Base-by-base conservation (phyloP, 139 green algal species). In the Chlamydomonas incerta region DNA sequence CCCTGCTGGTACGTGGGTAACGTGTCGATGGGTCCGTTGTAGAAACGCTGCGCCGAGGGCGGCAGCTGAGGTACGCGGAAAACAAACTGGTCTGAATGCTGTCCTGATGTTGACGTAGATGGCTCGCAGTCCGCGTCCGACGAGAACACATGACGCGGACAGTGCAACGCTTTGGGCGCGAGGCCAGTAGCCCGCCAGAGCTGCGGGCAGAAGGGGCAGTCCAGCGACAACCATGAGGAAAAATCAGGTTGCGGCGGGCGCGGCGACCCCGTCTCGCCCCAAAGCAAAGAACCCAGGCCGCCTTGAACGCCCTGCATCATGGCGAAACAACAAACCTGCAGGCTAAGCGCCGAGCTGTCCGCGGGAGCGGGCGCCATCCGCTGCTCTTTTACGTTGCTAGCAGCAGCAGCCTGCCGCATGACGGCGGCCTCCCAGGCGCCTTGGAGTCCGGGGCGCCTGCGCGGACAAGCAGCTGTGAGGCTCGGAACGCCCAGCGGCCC, bases 91-190 rank as follows among this genome's bases (percentile, higher is more conserved):
- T 82, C 74, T 13, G 52, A 31, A n/a, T n/a, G 24, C 8, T 31
- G 41, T 29, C 63, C 28, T 21, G 41, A 65, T 18, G 34, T 65
- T 41, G 77, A 83, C 3, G 77, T 58, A 3, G 77, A 83, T 17
- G 77, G 77, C 31, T 83, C 77, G 65, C 77, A 55, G 21, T 83
- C 77, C 9, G 62, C 63, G 0, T 83, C 63, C 2, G 77, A 65
- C 3, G 77, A 83, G 63, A 74, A 83, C 63, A 83, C 77, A n/a
- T 83, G 77, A 8, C 77, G 77, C 50, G 77, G 77, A 29, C 77
- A 83, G 5, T 83, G 63, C 29, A 83, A 31, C n/a, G 63, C 77
- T 33, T 83, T 83, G 8, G 77, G 77, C 35, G 77, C 77, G 26
- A 83, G 77, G 3, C 77, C 77, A 17, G 77, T 83, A 26, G 77